These are phyloP conservation scores for Backusella australiensis DNA, from an alignment of 192 early-diverging fungal genomes.

Conservation along the genomic window DNA sequence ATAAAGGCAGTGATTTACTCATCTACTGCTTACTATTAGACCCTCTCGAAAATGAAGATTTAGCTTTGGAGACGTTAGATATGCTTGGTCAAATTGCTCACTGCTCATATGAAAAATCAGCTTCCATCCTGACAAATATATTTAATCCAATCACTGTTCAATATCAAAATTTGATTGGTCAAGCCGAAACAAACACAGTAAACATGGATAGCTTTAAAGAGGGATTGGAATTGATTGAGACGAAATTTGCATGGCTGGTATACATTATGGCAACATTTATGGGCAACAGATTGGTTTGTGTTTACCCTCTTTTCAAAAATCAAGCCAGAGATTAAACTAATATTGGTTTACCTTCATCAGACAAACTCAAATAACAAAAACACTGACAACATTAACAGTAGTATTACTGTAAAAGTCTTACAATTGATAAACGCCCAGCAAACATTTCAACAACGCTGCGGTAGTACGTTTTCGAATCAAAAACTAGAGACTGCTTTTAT, in stretches of 20 bases:
- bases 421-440: slow-evolving; percentile 68
- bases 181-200: not conserved
- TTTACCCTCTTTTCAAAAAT: not conserved
- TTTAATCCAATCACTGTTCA: slow-evolving; percentile 60
- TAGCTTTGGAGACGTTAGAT: slow-evolving; percentile 62
- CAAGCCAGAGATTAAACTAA: not conserved
- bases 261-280: slow-evolving; percentile 72
- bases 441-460: slow-evolving; percentile 44
- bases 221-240: slow-evolving; percentile 48
- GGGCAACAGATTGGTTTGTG: slow-evolving; percentile 57
- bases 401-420: slow-evolving; percentile 61
- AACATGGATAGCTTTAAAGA: slow-evolving; percentile 39
- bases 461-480: slow-evolving; percentile 47
- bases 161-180: slow-evolving; percentile 45
- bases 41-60: slow-evolving; percentile 64
- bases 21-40: slow-evolving; percentile 34
- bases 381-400: slow-evolving; percentile 72
- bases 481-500: slow-evolving; percentile 74
- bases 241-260: slow-evolving; percentile 77
- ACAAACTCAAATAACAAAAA: slow-evolving; percentile 69
- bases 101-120: slow-evolving; percentile 63
- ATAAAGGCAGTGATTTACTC: not conserved
- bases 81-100: slow-evolving; percentile 67
- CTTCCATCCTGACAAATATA: slow-evolving; percentile 41
- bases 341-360: slow-evolving; percentile 23